A percentile compares a stretch with the other conserved stretches of the same genome.
Conservation (phyloP, 2,329 filamentous ascomycete genomes). For the Colletotrichum aenigma region DNA sequence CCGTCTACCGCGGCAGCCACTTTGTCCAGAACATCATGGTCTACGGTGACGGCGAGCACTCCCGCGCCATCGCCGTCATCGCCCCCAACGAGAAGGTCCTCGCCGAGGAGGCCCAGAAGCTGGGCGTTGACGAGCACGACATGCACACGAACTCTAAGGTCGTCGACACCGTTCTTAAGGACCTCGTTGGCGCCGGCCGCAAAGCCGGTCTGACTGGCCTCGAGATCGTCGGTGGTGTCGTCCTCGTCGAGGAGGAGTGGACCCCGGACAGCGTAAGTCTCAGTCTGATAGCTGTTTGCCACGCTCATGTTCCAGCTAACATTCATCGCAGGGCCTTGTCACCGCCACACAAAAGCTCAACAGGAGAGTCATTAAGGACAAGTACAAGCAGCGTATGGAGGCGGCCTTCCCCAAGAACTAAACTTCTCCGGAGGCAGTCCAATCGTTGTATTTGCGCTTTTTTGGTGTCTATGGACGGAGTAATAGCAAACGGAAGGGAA, state of each 20-base stretch:
- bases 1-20: constrained; percentile 81
- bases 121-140: constrained; percentile 69
- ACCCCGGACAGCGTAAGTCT: constrained; percentile 79
- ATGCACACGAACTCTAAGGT: constrained; percentile 73
- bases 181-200: constrained; percentile 68
- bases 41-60: constrained; percentile 76
- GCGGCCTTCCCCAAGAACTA: constrained; percentile 35
- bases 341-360: constrained; percentile 68
- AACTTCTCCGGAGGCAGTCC: neutral
- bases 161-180: constrained; percentile 65
- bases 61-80: constrained; percentile 83
- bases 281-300: neutral
- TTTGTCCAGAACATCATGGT: constrained; percentile 88
- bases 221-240: constrained; percentile 78
- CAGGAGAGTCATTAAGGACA: constrained; percentile 53
- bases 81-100: constrained; percentile 69
- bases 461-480: neutral
- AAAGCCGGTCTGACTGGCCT: constrained; percentile 71
- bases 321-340: constrained; percentile 53
- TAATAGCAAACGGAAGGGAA: neutral
- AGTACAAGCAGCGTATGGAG: constrained; percentile 57
- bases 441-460: neutral
- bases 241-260: constrained; percentile 87
- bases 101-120: constrained; percentile 60
- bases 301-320: constrained; percentile 18